Percentiles rank a stretch among this genome's conserved stretches.
Conservation (phyloP, 2,329 filamentous ascomycete species). For the Tricladium varicosporioides region DNA sequence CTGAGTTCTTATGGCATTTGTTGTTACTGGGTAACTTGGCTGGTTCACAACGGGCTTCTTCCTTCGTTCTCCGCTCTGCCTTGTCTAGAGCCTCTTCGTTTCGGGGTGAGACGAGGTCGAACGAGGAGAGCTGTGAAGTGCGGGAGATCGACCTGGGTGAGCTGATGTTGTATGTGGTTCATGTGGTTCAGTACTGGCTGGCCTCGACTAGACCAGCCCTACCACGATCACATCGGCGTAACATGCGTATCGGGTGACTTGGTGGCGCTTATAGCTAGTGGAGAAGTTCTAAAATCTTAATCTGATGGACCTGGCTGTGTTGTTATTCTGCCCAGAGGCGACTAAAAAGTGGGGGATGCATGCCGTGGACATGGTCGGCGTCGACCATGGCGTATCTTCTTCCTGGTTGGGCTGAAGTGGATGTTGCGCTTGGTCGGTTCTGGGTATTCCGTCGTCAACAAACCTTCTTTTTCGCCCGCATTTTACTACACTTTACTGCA, state of each 20-base stretch:
- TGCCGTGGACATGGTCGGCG: not conserved
- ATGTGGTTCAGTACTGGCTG: not conserved
- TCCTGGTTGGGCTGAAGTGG: conserved; percentile 12
- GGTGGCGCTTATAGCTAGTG: not conserved
- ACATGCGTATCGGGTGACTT: not conserved
- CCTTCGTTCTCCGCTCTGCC: not conserved
- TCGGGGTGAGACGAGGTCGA: not conserved
- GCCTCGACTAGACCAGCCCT: conserved; percentile 1
- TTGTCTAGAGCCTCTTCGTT: not conserved
- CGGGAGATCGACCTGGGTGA: not conserved
- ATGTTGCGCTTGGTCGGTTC: not conserved
- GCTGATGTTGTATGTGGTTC: not conserved
- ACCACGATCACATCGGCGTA: conserved; percentile 2
- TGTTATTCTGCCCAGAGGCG: not conserved
- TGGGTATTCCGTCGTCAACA: not conserved
- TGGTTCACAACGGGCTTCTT: not conserved
- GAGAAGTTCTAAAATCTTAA: not conserved
- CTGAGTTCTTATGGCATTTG: not conserved
- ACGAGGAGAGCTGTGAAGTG: not conserved
- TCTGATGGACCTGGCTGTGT: not conserved
- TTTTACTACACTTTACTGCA: no score
- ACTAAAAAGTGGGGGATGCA: not conserved
- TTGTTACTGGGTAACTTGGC: not conserved
- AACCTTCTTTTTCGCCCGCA: conserved; percentile 6
- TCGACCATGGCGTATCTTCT: not conserved